phyloP scores from a whole-genome alignment of 805 yeast genomes.

The Pachysolen tannophilus region DNA sequence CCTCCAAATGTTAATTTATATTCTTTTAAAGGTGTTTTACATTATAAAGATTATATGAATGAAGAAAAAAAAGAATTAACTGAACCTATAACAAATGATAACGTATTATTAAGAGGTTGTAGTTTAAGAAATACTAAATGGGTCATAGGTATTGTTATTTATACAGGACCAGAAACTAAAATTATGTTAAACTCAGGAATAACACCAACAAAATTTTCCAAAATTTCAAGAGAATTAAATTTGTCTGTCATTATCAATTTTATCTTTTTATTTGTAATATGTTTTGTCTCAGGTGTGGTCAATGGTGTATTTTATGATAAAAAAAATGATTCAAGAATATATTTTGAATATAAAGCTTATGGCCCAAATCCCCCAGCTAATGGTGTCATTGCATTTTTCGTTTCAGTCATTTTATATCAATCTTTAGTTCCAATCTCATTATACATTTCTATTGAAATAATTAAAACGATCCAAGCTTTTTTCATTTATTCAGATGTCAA shows the following conservation, averaged over 20 bases:
- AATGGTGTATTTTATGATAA: conserved; percentile 59
- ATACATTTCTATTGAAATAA: conserved; percentile 74
- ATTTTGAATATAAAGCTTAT: conserved; percentile 61
- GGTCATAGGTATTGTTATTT: conserved; percentile 70
- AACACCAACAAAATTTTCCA: conserved; percentile 71
- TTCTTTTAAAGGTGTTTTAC: conserved; percentile 66
- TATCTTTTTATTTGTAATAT: conserved; percentile 50
- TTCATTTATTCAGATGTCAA: conserved; percentile 70
- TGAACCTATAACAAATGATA: conserved; percentile 65
- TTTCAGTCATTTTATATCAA: conserved; percentile 68
- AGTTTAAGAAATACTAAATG: conserved; percentile 75
- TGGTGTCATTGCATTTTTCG: conserved; percentile 69
- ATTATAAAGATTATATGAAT: conserved; percentile 25
- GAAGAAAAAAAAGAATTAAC: conserved; percentile 33
- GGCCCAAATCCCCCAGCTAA: conserved; percentile 59
- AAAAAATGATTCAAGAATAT: conserved; percentile 43
- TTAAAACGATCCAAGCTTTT: conserved; percentile 74
- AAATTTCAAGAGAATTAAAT: conserved; percentile 67
- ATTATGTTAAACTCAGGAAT: conserved; percentile 76
- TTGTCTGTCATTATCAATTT: conserved; percentile 64
- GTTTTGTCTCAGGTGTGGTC: conserved; percentile 62
- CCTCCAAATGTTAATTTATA: conserved; percentile 79
- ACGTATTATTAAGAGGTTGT: conserved; percentile 67
- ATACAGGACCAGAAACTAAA: conserved; percentile 74
- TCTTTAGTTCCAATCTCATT: conserved; percentile 78